Conservation (phyloP, 169 alveolate species). For the Babesia divergens region DNA sequence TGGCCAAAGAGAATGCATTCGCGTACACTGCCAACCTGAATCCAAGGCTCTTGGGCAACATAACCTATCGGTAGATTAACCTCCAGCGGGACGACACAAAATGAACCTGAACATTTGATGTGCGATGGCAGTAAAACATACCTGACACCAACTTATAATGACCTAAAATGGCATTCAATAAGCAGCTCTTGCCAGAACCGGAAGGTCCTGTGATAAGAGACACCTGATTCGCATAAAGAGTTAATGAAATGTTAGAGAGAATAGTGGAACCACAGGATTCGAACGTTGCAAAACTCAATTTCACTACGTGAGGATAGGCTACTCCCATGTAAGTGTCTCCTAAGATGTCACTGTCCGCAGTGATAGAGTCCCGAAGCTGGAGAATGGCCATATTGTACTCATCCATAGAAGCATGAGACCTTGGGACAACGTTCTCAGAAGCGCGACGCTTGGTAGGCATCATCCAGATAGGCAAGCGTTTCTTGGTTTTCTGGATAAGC, state of each 20-base stretch:
- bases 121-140: background rate
- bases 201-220: conserved; percentile 42
- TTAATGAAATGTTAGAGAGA: conserved; percentile 10
- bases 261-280: background rate
- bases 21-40: conserved; percentile 76
- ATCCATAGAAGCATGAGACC: background rate
- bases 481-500: background rate
- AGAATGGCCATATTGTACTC: background rate
- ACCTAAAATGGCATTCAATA: conserved; percentile 32
- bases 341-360: background rate
- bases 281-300: conserved; percentile 38
- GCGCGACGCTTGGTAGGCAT: background rate
- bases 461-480: background rate
- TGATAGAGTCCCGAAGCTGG: background rate
- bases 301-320: conserved; percentile 34
- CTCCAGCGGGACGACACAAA: conserved; percentile 14
- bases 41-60: conserved; percentile 80
- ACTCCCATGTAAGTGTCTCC: conserved; percentile 29
- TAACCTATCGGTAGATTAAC: conserved; percentile 71
- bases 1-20: conserved; percentile 77
- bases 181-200: conserved; percentile 45
- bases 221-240: conserved; percentile 14
- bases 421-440: background rate
- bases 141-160: conserved; percentile 24
- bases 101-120: background rate